Evolutionary conservation across 1,139 yeast species (phyloP), one percentile per base, ranked within the genome.

Genomic region (Sporopachydermia cereana): DNA sequence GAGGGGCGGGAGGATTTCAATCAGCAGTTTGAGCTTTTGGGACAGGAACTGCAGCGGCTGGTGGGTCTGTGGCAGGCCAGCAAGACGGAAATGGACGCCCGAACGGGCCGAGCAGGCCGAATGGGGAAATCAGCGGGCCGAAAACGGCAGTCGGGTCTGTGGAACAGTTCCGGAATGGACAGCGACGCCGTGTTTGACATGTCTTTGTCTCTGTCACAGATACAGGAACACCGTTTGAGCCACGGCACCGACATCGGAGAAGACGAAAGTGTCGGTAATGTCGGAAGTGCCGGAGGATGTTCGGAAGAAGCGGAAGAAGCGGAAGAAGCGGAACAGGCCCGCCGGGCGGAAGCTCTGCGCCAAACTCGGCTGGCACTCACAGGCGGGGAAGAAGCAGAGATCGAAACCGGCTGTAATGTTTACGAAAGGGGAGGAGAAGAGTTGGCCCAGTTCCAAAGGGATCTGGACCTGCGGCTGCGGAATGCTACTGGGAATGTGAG

Each of bases 211-310:
- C 9, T 34, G 5, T 34, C 39, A 20, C 39, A 34, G 9, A 20
- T 16, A 7, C 22, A n/a, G 9, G 39, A 34, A 5, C 12, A n/a
- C 22, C 12, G 14, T 14, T 21, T 34, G 20, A 16, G 22, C 17
- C 39, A 34, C 22, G 39, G 39, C 9, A 34, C 39, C 9, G 39
- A 34, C 9, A 7, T 25, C 29, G 29, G 29, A 25, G 29, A 25
- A 7, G 39, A 7, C 5, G 39, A 34, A 34, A 7, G 12, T 7
- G 29, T 25, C 7, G 29, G 14, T 25, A 14, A 25, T 14, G 29
- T 60, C 39, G 53, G 50, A 5, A 52, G 54, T 18, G 63, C 67
- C 67, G 55, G 61, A 45, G 47, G 51, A 7, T 60, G 62, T 2
- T 43, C 47, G 25, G 34, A 39, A 2, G 43, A 41, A 3, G 45